These are phyloP conservation scores for Colletotrichum cordylinicola DNA, from an alignment of 2,329 filamentous ascomycete species.

Conservation along the genomic window DNA sequence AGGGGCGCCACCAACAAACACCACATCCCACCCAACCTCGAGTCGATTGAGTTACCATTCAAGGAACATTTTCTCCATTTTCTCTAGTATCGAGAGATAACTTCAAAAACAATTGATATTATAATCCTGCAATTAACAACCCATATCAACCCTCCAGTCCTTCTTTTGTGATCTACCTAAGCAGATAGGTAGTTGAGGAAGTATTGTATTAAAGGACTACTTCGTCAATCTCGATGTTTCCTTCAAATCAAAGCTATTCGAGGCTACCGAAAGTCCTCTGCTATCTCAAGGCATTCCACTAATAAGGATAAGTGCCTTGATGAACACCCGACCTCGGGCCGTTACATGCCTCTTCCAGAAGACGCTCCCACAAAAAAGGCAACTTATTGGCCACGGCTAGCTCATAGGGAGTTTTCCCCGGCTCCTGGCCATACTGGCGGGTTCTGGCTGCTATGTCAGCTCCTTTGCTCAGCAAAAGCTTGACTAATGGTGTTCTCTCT, in stretches of 20 bases:
- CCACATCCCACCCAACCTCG: not conserved
- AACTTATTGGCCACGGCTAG: not conserved
- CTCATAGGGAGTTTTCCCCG: not conserved
- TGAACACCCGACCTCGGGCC: not conserved
- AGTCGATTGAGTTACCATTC: not conserved
- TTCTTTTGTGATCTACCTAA: not conserved
- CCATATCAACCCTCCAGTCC: not conserved
- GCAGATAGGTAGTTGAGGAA: not conserved
- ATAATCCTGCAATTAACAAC: not conserved
- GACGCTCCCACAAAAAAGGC: not conserved
- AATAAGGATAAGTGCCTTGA: not conserved
- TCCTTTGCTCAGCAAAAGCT: not conserved
- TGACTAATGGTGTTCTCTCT: not conserved
- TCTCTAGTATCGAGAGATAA: not conserved
- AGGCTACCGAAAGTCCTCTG: not conserved
- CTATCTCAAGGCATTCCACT: not conserved
- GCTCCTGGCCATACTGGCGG: not conserved
- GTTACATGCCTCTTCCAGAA: not conserved
- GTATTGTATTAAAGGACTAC: not conserved
- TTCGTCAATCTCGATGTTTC: not conserved
- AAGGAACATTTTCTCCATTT: not conserved
- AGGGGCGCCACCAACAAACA: not conserved
- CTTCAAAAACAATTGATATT: not conserved
- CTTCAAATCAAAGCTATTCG: not conserved
- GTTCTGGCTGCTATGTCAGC: not conserved